A percentile compares a stretch with the other conserved stretches of the same genome.
phyloP scores from a whole-genome alignment of 2,329 filamentous ascomycete species.

The Penicillium aurantiogriseum region DNA sequence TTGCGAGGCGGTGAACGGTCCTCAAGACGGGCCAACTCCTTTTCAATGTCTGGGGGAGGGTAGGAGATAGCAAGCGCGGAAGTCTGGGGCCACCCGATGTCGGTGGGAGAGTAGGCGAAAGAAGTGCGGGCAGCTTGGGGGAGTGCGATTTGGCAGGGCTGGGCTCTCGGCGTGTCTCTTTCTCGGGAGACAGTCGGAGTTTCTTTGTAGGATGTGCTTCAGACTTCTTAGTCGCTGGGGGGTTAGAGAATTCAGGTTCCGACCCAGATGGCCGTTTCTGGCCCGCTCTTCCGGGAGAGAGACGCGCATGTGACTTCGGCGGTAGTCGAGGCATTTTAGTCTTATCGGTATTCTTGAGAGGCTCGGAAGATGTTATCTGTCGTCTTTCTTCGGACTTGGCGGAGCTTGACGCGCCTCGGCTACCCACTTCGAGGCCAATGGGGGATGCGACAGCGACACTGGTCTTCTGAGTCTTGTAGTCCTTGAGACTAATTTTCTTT shows the following conservation, averaged over 20 bases:
- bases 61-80: constrained; percentile 58
- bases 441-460: constrained; percentile 31
- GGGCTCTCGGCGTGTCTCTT: constrained; percentile 26
- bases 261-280: constrained; percentile 32
- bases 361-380: constrained; percentile 19
- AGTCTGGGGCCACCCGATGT: constrained; percentile 43
- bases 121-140: constrained; percentile 36
- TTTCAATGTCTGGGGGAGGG: constrained; percentile 55
- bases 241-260: constrained; percentile 17
- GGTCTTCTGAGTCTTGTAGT: constrained; percentile 59
- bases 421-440: constrained; percentile 22
- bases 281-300: constrained; percentile 17
- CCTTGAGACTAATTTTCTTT: constrained; percentile 62
- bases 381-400: constrained; percentile 21
- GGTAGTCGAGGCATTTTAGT: constrained; percentile 10
- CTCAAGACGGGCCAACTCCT: constrained; percentile 48
- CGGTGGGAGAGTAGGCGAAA: constrained; percentile 45
- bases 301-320: constrained; percentile 14
- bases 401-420: constrained; percentile 18
- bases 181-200: constrained; percentile 39
- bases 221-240: constrained; percentile 17
- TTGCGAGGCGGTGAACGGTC: constrained; percentile 31
- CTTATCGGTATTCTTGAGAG: constrained; percentile 17
- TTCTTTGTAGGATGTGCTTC: constrained; percentile 40
- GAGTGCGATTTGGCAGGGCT: constrained; percentile 24